A percentile compares a stretch with the other conserved stretches of the same genome.
Conservation (phyloP, 2,329 filamentous ascomycete species). For the Madurella fahalii region DNA sequence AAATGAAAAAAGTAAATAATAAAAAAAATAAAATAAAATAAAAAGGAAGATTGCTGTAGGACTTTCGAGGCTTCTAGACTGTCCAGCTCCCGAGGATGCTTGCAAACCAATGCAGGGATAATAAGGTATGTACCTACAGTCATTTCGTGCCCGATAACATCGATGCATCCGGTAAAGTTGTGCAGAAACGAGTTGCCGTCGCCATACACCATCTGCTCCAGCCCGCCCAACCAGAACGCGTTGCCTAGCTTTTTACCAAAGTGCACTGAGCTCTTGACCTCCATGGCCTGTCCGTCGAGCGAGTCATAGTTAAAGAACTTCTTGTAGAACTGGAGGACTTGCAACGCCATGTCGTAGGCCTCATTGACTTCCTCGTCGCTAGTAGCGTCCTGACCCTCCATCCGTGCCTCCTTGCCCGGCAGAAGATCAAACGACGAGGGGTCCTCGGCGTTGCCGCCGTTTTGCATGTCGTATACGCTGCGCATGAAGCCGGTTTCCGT, state of each 20-base stretch:
- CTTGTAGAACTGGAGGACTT: slow-evolving; percentile 47
- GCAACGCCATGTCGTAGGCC: slow-evolving; percentile 47
- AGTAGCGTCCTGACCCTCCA: slow-evolving; percentile 39
- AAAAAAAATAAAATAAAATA: too few relatives aligned
- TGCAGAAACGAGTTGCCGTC: slow-evolving; percentile 50
- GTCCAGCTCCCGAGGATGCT: too few relatives aligned
- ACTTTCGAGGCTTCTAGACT: too few relatives aligned
- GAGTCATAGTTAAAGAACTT: slow-evolving; percentile 48
- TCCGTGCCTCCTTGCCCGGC: slow-evolving; percentile 40
- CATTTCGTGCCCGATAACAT: slow-evolving; percentile 56
- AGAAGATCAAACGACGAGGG: slow-evolving; percentile 24
- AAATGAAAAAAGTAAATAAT: too few relatives aligned
- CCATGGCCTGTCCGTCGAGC: slow-evolving; percentile 47
- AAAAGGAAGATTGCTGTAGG: too few relatives aligned
- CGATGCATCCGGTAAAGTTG: slow-evolving; percentile 49
- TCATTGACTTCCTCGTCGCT: slow-evolving; percentile 45
- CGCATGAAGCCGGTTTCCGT: background rate
- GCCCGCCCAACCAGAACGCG: slow-evolving; percentile 50
- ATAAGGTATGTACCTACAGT: slow-evolving; percentile 30
- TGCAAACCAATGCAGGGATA: too few relatives aligned
- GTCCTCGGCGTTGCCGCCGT: background rate
- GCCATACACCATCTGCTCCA: slow-evolving; percentile 52
- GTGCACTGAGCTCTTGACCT: slow-evolving; percentile 51
- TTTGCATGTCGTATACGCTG: background rate
- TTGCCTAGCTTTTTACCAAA: slow-evolving; percentile 49